Conservation (phyloP, 192 early-diverging fungal species). For the Rhizoclosmatium sp. region DNA sequence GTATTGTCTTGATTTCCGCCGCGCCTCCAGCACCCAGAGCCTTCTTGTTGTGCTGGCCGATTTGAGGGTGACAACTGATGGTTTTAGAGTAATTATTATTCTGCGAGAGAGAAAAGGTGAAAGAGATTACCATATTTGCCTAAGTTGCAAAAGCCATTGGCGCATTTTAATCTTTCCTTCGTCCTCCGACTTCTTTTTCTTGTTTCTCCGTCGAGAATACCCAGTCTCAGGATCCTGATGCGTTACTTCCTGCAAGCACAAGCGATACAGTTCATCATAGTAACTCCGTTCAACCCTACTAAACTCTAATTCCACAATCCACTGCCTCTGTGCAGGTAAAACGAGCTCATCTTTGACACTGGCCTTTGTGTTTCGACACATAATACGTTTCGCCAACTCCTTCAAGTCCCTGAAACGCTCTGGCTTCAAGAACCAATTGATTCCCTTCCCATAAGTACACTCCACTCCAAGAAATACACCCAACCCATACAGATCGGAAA, state of each 20-base stretch:
- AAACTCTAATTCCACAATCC: slow-evolving; percentile 57
- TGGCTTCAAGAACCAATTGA: not conserved
- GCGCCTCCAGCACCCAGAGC: slow-evolving; percentile 43
- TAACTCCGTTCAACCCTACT: slow-evolving; percentile 64
- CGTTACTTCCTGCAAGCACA: slow-evolving; percentile 54
- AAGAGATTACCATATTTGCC: slow-evolving; percentile 49
- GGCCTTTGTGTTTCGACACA: slow-evolving; percentile 67
- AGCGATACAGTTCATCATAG: slow-evolving; percentile 62
- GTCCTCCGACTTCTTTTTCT: not conserved
- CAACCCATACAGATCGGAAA: slow-evolving; percentile 62
- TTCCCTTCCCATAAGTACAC: slow-evolving; percentile 2
- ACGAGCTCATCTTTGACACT: slow-evolving; percentile 60
- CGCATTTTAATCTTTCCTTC: slow-evolving; percentile 39
- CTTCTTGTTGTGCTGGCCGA: slow-evolving; percentile 55
- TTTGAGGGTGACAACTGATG: slow-evolving; percentile 63
- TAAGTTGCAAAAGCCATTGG: slow-evolving; percentile 58
- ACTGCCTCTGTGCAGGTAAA: slow-evolving; percentile 61
- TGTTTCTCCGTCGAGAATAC: not conserved
- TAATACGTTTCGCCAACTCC: slow-evolving; percentile 41
- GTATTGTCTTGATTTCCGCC: slow-evolving; percentile 54
- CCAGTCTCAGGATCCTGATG: slow-evolving; percentile 20
- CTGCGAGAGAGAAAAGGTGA: not conserved
- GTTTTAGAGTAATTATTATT: not conserved
- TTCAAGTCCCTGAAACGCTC: slow-evolving; percentile 22
- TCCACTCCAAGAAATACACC: slow-evolving; percentile 56